These are phyloP conservation scores for Trichoderma aggressivum DNA, from an alignment of 2,329 filamentous ascomycete species.

Conservation along the genomic window DNA sequence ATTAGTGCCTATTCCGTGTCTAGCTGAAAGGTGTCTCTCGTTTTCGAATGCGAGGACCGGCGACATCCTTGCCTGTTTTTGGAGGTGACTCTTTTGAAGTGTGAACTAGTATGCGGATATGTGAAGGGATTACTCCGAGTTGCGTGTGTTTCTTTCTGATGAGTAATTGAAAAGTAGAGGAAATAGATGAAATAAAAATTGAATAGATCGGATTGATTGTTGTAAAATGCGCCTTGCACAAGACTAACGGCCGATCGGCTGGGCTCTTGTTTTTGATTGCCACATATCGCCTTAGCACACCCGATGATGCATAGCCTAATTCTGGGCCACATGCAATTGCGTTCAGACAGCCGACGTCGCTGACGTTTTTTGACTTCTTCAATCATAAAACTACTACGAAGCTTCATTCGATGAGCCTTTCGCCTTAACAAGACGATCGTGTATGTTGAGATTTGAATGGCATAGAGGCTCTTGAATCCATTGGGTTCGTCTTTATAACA, in stretches of 20 bases:
- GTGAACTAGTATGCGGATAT: background rate
- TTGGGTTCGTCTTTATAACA: background rate
- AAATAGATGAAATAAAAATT: background rate
- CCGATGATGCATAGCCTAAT: slow-evolving; percentile 1
- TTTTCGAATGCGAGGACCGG: background rate
- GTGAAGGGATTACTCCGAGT: background rate
- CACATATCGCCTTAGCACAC: background rate
- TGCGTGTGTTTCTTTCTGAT: background rate
- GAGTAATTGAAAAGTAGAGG: background rate
- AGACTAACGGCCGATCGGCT: background rate
- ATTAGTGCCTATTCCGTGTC: background rate
- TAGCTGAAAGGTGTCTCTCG: background rate
- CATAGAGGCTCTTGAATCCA: background rate
- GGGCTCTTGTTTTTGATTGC: background rate
- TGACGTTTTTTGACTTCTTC: background rate
- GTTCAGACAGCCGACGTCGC: background rate
- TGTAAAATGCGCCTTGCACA: background rate
- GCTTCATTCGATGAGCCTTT: background rate
- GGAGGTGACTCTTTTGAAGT: background rate
- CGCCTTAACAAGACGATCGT: background rate
- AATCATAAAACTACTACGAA: background rate
- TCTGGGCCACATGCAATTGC: background rate
- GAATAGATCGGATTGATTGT: background rate
- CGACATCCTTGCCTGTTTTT: background rate
- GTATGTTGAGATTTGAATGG: background rate